Base-by-base conservation (phyloP, 176 grass and related monocot species). In the Pharus latifolius region DNA sequence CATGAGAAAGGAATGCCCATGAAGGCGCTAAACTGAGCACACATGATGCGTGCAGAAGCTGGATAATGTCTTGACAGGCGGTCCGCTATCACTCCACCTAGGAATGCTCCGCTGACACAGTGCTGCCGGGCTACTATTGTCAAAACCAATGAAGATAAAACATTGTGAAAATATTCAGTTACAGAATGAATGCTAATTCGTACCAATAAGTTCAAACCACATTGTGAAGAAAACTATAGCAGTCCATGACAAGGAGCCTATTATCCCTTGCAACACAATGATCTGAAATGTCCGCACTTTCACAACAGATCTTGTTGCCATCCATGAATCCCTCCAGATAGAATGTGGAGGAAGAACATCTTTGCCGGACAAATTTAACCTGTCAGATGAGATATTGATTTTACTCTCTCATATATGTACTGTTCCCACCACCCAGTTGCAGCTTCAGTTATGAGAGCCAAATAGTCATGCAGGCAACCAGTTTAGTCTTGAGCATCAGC, bases 171-270 rank as follows among this genome's bases (percentile, higher is more conserved):
- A 22, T n/a, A n/a, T 58, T 55, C 18, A 70, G 10, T 24, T 50
- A 5, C 27, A 32, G 10, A 41, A 69, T 30, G 34, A 70, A 3
- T 35, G 25, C 9, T 38, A 16, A 72, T 68, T 32, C 73, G 2
- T 92, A 97, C 93, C 93, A 9, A 97, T 92, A 58, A 97, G 83
- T 71, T 97, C 89, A 30, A 97, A 92, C 93, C 89, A 97, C 93
- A 97, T 87, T 63, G 93, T 97, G 84, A 97, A 97, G 80, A 97
- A 97, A 75, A 92, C 89, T 49, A 87, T 85, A 42, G 89, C 80
- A 42, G 93, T 88, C 93, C 89, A 97, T 10, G 86, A 89, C 49
- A 97, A 55, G 27, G 93, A 92, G 22, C 93, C 89, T 31, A 97
- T 91, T 69, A 97, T 87, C 59, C 93, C 93, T 64, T 97, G 89